Evolutionary conservation across 352 stramenopile species (phyloP).

Genomic region (Globisporangium lucens): DNA sequence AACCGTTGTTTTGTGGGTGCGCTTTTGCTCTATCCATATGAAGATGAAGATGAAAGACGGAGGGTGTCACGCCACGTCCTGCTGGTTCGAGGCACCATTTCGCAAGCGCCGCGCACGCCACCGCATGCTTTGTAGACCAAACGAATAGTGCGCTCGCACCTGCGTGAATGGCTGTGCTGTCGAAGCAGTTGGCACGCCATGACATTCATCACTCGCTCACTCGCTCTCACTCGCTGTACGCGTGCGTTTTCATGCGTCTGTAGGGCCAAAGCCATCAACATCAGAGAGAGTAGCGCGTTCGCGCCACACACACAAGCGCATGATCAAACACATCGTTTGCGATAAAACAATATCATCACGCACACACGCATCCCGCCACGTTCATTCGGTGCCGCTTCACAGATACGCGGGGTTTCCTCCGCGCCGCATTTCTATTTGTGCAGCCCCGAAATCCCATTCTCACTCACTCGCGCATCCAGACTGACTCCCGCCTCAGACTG

Average conservation of each 20-base stretch:
- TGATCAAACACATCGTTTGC: background rate
- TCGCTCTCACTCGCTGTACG: too few species aligned
- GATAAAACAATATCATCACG: background rate
- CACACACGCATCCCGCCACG: background rate
- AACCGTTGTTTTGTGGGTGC: too few species aligned
- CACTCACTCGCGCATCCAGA: background rate
- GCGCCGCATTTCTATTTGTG: conserved; percentile 12
- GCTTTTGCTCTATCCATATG: background rate
- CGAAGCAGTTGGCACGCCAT: conserved; percentile 5
- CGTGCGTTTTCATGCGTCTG: background rate
- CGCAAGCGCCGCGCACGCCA: background rate
- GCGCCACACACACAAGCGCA: background rate
- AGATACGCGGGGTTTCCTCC: background rate
- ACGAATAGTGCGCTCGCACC: background rate
- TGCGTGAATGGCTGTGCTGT: background rate
- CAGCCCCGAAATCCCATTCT: background rate
- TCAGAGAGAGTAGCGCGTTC: background rate
- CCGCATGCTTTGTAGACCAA: background rate
- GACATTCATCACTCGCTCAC: background rate
- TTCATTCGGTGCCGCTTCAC: background rate
- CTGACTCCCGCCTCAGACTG: background rate
- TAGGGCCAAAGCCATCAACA: background rate
- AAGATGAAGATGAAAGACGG: background rate
- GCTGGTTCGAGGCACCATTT: background rate
- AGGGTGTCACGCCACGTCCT: background rate